These are phyloP conservation scores for Berkeleyomyces basicola DNA, from an alignment of 2,329 filamentous ascomycete species.

Conservation along the genomic window DNA sequence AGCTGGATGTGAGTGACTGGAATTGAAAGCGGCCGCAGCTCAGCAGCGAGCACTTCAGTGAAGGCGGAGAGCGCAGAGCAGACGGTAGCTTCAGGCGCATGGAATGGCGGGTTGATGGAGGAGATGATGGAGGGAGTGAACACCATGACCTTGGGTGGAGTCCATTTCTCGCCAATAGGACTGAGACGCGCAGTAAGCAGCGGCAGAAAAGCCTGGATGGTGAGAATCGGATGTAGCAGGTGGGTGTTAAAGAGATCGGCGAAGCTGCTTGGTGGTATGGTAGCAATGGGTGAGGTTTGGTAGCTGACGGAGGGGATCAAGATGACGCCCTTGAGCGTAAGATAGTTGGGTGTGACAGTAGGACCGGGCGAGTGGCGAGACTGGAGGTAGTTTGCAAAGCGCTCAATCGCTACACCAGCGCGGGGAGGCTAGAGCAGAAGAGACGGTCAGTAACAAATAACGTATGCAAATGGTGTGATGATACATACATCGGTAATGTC, in stretches of 20 bases:
- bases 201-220: constrained; percentile 76
- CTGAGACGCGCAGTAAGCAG: constrained; percentile 48
- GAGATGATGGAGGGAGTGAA: constrained; percentile 68
- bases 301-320: constrained; percentile 70
- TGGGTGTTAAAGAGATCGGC: constrained; percentile 86
- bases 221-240: constrained; percentile 74
- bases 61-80: constrained; percentile 77
- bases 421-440: constrained; percentile 41
- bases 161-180: constrained; percentile 32
- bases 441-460: not conserved
- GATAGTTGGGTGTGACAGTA: constrained; percentile 56
- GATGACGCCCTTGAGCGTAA: constrained; percentile 64
- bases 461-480: not conserved
- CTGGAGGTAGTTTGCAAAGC: constrained; percentile 55
- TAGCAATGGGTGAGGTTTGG: constrained; percentile 68
- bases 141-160: constrained; percentile 52
- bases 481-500: constrained; percentile 61
- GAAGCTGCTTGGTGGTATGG: constrained; percentile 67
- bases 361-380: constrained; percentile 61
- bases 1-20: constrained; percentile 77
- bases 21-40: constrained; percentile 60
- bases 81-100: constrained; percentile 73
- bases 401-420: constrained; percentile 51
- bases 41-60: constrained; percentile 60
- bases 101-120: constrained; percentile 63